Percentiles rank a stretch among this genome's conserved stretches.
These are phyloP conservation scores for Steccherinum ochraceum DNA, from an alignment of 768 basidiomycete species.

Conservation along the genomic window DNA sequence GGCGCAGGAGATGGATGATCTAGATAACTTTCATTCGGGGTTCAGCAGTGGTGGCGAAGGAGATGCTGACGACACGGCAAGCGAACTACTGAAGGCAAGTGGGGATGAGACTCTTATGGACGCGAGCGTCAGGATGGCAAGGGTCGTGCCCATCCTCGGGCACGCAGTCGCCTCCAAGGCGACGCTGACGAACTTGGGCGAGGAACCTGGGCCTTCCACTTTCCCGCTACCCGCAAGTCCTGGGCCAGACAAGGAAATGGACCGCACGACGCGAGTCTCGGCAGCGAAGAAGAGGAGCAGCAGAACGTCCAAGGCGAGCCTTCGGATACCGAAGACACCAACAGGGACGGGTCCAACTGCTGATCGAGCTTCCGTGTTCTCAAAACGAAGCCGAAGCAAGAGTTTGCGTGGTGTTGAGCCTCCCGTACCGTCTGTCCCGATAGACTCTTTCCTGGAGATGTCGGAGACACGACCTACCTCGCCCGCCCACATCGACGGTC, in stretches of 20 bases:
- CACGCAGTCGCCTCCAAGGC: constrained; percentile 32
- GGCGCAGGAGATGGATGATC: constrained; percentile 65
- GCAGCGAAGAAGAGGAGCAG: constrained; percentile 63
- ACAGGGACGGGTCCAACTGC: constrained; percentile 5
- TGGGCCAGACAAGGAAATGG: constrained; percentile 21
- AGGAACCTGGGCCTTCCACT: constrained; percentile 1
- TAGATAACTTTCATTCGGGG: constrained; percentile 30
- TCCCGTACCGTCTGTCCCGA: constrained; percentile 7
- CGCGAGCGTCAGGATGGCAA: constrained; percentile 10
- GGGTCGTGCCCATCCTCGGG: constrained; percentile 31
- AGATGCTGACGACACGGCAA: constrained; percentile 3
- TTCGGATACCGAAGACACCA: constrained; percentile 47
- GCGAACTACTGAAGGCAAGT: neutral
- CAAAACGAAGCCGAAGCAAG: constrained; percentile 16
- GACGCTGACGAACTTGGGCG: constrained; percentile 19
- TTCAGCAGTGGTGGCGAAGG: constrained; percentile 7
- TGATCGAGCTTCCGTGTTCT: constrained; percentile 11
- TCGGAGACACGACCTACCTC: constrained; percentile 17
- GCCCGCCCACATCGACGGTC: constrained; percentile 6
- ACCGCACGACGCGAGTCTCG: constrained; percentile 39
- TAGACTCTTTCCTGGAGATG: constrained; percentile 22
- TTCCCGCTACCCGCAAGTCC: neutral
- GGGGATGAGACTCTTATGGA: neutral
- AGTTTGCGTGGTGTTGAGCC: constrained; percentile 12
- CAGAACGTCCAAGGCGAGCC: constrained; percentile 58